These are phyloP conservation scores for Leccinum olivaceopallidum DNA, from an alignment of 768 basidiomycete genomes.

Conservation along the genomic window DNA sequence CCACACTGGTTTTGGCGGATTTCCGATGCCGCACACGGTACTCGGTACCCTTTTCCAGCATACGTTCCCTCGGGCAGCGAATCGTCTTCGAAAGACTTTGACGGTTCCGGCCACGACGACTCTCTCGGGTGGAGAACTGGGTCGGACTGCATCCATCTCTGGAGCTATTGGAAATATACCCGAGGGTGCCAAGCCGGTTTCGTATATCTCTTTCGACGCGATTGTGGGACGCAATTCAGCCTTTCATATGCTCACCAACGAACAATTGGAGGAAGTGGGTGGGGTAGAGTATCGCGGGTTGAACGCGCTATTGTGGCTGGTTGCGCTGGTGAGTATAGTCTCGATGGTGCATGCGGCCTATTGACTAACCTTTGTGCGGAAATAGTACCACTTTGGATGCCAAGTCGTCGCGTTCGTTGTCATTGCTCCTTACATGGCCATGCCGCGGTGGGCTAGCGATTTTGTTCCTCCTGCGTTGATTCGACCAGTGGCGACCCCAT, in stretches of 20 bases:
- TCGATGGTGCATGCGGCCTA: background rate
- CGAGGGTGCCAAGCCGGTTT: constrained; percentile 52
- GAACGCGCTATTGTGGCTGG: constrained; percentile 78
- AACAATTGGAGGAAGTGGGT: constrained; percentile 89
- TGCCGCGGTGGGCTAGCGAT: constrained; percentile 54
- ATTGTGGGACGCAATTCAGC: constrained; percentile 80
- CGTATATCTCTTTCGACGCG: constrained; percentile 87
- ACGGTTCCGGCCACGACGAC: constrained; percentile 77
- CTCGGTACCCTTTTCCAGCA: constrained; percentile 48
- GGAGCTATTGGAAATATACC: constrained; percentile 21
- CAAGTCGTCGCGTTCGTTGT: constrained; percentile 73
- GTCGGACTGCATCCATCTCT: constrained; percentile 25
- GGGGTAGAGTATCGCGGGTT: constrained; percentile 92
- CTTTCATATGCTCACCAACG: constrained; percentile 67
- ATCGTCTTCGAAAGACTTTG: constrained; percentile 62
- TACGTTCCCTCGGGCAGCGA: constrained; percentile 64
- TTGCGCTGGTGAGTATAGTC: constrained; percentile 57
- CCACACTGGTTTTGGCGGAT: constrained; percentile 65
- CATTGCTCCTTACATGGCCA: constrained; percentile 79
- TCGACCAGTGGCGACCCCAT: constrained; percentile 56
- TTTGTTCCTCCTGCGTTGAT: constrained; percentile 63
- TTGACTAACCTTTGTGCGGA: background rate
- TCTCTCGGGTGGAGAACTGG: constrained; percentile 36
- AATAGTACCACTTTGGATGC: constrained; percentile 73
- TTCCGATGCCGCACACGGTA: constrained; percentile 68